Evolutionary conservation across 2,329 filamentous ascomycete species (phyloP).

Genomic region (Trichoderma citrinoviride): DNA sequence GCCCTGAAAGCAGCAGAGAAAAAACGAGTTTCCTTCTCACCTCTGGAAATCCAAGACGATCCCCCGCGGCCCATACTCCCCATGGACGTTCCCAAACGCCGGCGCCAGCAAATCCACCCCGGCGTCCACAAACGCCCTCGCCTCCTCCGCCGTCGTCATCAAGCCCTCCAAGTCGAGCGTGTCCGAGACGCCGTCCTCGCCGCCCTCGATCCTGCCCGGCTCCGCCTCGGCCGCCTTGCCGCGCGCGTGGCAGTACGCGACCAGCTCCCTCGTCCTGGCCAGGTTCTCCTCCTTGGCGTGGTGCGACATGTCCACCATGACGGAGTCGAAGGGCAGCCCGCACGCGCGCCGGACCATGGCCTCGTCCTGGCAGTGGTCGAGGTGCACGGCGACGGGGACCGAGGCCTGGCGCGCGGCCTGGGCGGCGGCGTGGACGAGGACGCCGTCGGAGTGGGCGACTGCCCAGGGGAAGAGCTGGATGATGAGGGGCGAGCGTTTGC

Average conservation of each 20-base stretch:
- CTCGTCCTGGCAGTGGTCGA: conserved; percentile 63
- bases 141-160: conserved; percentile 67
- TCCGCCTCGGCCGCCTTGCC: conserved; percentile 69
- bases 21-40: background rate
- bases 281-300: conserved; percentile 70
- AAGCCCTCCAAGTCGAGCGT: conserved; percentile 43
- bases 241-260: conserved; percentile 58
- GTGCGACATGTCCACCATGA: conserved; percentile 78
- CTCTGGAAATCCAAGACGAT: conserved; percentile 16
- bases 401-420: conserved; percentile 51
- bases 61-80: conserved; percentile 57
- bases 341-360: conserved; percentile 56
- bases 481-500: conserved; percentile 61
- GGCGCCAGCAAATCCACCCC: conserved; percentile 73
- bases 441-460: conserved; percentile 57
- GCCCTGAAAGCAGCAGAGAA: too few species aligned
- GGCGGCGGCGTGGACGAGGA: conserved; percentile 54
- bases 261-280: conserved; percentile 60
- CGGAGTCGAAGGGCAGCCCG: conserved; percentile 61
- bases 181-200: conserved; percentile 64
- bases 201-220: conserved; percentile 59
- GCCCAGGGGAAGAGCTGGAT: conserved; percentile 73
- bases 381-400: conserved; percentile 60
- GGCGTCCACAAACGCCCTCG: conserved; percentile 64
- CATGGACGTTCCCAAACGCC: conserved; percentile 74